Evolutionary conservation across 768 basidiomycete genomes (phyloP).

Genomic region (Dictyophora rubrovolvata): DNA sequence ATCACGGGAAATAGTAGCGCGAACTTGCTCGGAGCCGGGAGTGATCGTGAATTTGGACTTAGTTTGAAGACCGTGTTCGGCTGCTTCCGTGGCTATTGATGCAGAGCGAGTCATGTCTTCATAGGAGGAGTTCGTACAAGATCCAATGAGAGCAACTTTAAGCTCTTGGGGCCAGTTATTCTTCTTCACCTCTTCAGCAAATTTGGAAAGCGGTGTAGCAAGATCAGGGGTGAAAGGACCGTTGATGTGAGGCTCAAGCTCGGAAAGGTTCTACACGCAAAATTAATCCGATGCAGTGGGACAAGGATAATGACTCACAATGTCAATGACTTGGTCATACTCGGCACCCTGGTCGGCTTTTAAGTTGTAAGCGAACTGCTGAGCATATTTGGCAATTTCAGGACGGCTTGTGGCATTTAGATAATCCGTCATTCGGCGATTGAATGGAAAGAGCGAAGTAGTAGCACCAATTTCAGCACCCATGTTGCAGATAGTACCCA

Average conservation of each 20-base stretch:
- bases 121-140: conserved; percentile 99
- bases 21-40: conserved; percentile 95
- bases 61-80: conserved; percentile 72
- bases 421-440: conserved; percentile 87
- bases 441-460: conserved; percentile 98
- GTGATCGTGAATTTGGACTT: conserved; percentile 98
- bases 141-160: conserved; percentile 95
- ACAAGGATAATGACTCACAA: conserved; percentile 39
- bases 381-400: conserved; percentile 82
- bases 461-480: conserved; percentile 99
- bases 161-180: conserved; percentile 96
- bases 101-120: conserved; percentile 99
- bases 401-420: conserved; percentile 89
- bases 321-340: conserved; percentile 90
- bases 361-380: conserved; percentile 84
- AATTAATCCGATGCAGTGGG: not conserved
- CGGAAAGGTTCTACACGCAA: conserved; percentile 69
- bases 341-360: conserved; percentile 79
- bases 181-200: conserved; percentile 82
- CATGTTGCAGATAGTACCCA: conserved; percentile 99
- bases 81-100: conserved; percentile 83
- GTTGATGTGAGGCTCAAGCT: conserved; percentile 98
- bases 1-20: conserved; percentile 95
- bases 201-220: conserved; percentile 95
- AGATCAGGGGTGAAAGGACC: conserved; percentile 99